Conservation (phyloP, 108 stramenopile genomes). For the Mayamaea pseudoterrestris region DNA sequence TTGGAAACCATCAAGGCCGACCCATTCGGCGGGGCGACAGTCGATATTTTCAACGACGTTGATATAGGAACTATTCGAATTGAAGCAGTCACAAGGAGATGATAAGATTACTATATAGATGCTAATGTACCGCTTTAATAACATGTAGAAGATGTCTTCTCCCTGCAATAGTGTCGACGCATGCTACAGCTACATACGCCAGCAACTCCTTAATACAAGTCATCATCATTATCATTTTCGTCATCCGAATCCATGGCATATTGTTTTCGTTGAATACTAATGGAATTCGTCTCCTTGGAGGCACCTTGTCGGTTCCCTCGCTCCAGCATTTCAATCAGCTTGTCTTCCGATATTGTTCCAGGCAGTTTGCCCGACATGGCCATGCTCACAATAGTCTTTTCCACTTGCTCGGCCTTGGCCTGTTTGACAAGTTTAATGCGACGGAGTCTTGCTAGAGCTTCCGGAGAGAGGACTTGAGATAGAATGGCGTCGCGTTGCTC, state of each 20-base stretch:
- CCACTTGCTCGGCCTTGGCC: constrained; percentile 42
- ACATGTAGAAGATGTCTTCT: background rate
- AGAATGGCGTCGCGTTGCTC: constrained; percentile 63
- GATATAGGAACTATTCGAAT: constrained; percentile 47
- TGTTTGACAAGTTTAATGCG: constrained; percentile 65
- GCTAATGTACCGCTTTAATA: background rate
- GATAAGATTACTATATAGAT: background rate
- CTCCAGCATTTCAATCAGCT: constrained; percentile 80
- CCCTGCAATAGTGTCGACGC: too few relatives aligned
- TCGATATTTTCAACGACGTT: constrained; percentile 61
- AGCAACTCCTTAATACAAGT: background rate
- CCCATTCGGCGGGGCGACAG: constrained; percentile 56
- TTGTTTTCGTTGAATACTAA: constrained; percentile 76
- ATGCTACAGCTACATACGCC: too few relatives aligned
- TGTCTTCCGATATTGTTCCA: constrained; percentile 62
- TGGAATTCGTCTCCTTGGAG: constrained; percentile 24
- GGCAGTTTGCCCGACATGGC: constrained; percentile 69
- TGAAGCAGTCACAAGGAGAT: constrained; percentile 22
- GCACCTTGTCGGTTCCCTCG: constrained; percentile 16
- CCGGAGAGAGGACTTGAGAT: constrained; percentile 63
- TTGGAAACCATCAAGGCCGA: constrained; percentile 48
- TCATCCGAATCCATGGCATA: constrained; percentile 85
- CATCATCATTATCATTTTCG: constrained; percentile 74
- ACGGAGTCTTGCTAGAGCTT: constrained; percentile 67
- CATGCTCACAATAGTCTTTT: constrained; percentile 57